These are phyloP conservation scores for Pseudognaphalium luteoalbum DNA, from an alignment of 129 eudicot genomes.

Conservation along the genomic window DNA sequence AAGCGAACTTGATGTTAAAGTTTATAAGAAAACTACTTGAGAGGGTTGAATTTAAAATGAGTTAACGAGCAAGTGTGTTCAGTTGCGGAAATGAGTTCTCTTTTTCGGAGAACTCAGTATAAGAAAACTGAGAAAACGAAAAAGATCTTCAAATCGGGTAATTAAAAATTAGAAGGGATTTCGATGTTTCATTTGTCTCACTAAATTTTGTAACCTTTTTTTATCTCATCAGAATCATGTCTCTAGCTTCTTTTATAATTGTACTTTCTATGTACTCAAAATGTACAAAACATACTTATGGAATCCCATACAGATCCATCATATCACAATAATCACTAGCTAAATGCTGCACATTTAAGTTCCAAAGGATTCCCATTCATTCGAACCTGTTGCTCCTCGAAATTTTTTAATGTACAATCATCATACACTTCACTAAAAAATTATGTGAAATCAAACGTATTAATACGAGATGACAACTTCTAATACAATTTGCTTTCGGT, in stretches of 20 bases:
- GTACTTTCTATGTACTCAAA: neutral
- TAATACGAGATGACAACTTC: neutral
- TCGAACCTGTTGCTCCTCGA: neutral
- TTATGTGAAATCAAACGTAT: neutral
- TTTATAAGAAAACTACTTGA: neutral
- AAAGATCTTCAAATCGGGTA: too few relatives aligned
- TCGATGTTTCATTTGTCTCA: neutral
- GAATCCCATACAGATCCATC: too few relatives aligned
- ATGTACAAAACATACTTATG: too few relatives aligned
- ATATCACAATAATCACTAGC: neutral
- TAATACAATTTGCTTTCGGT: conserved; percentile 11
- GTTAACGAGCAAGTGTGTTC: neutral
- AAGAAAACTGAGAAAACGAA: too few relatives aligned
- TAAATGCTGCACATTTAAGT: neutral
- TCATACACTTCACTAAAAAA: neutral
- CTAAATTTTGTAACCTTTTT: neutral
- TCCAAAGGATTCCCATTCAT: neutral
- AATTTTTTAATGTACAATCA: neutral
- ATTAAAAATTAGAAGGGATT: too few relatives aligned
- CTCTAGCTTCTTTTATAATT: neutral
- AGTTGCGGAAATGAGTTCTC: too few relatives aligned
- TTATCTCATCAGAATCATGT: neutral
- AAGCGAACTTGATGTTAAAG: neutral
- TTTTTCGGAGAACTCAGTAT: too few relatives aligned
- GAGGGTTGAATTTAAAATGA: neutral